A percentile compares a stretch with the other conserved stretches of the same genome.
These are phyloP conservation scores for Backusella westeae DNA, from an alignment of 192 early-diverging fungal species.

Conservation along the genomic window DNA sequence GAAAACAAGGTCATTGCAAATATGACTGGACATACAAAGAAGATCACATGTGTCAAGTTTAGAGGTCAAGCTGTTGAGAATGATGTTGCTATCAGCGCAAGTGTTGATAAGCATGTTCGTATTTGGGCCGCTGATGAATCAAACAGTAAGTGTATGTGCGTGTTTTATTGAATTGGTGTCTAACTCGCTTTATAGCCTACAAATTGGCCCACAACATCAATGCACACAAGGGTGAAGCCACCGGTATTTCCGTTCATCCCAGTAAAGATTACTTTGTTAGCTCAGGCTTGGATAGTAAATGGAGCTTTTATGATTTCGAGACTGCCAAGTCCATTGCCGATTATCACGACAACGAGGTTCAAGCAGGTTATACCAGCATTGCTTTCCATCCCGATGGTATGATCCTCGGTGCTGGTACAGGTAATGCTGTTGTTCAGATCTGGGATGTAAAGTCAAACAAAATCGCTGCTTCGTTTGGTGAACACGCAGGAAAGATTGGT, in stretches of 20 bases:
- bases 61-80: constrained; percentile 44
- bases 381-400: constrained; percentile 93
- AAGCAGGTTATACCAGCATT: constrained; percentile 58
- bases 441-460: constrained; percentile 80
- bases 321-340: constrained; percentile 53
- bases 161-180: background rate
- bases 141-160: constrained; percentile 35
- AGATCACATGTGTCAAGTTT: constrained; percentile 73
- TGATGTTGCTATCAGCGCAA: constrained; percentile 65
- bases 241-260: constrained; percentile 76
- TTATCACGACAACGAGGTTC: constrained; percentile 32
- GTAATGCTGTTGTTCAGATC: constrained; percentile 69
- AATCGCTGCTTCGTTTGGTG: constrained; percentile 64
- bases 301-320: constrained; percentile 79
- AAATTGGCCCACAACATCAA: constrained; percentile 53
- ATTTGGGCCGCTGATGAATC: constrained; percentile 57
- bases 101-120: constrained; percentile 81
- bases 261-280: constrained; percentile 78
- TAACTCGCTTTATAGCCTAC: constrained; percentile 30
- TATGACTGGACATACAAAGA: constrained; percentile 84
- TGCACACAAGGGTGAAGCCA: constrained; percentile 70
- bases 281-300: constrained; percentile 70
- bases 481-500: constrained; percentile 59
- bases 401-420: constrained; percentile 77
- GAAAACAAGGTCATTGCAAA: constrained; percentile 63